A percentile compares a stretch with the other conserved stretches of the same genome.
phyloP scores from a whole-genome alignment of 768 basidiomycete species.

The Kondoa subrosea region DNA sequence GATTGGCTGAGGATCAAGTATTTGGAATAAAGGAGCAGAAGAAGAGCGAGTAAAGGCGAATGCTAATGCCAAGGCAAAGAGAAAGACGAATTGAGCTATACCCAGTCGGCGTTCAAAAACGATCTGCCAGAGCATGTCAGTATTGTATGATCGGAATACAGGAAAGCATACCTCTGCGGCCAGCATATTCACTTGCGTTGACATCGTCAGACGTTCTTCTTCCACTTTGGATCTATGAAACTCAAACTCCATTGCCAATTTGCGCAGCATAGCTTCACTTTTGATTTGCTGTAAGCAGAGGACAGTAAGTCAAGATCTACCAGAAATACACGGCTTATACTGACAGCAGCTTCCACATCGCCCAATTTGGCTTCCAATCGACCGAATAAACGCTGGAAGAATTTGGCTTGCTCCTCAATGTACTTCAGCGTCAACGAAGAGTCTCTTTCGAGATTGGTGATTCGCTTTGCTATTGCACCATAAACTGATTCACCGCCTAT shows the following conservation, averaged over 20 bases:
- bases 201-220: constrained; percentile 50
- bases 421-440: constrained; percentile 69
- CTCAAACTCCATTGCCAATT: constrained; percentile 52
- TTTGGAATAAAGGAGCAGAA: background rate
- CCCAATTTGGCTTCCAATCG: constrained; percentile 63
- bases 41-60: constrained; percentile 55
- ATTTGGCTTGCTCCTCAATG: constrained; percentile 70
- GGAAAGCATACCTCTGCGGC: constrained; percentile 51
- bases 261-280: constrained; percentile 51
- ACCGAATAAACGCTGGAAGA: constrained; percentile 55
- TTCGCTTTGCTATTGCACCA: constrained; percentile 83
- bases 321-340: constrained; percentile 3
- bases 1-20: background rate
- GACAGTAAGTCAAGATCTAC: background rate
- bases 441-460: constrained; percentile 67
- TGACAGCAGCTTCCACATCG: constrained; percentile 30
- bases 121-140: constrained; percentile 40
- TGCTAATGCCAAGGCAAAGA: constrained; percentile 68
- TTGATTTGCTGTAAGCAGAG: constrained; percentile 42
- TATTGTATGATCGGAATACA: background rate
- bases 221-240: constrained; percentile 50
- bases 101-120: constrained; percentile 75
- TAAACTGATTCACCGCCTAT: constrained; percentile 72
- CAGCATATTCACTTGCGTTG: constrained; percentile 55
- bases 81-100: constrained; percentile 66